phyloP scores from a whole-genome alignment of 371 early-diverging fungal genomes.

The Mortierella sp. region DNA sequence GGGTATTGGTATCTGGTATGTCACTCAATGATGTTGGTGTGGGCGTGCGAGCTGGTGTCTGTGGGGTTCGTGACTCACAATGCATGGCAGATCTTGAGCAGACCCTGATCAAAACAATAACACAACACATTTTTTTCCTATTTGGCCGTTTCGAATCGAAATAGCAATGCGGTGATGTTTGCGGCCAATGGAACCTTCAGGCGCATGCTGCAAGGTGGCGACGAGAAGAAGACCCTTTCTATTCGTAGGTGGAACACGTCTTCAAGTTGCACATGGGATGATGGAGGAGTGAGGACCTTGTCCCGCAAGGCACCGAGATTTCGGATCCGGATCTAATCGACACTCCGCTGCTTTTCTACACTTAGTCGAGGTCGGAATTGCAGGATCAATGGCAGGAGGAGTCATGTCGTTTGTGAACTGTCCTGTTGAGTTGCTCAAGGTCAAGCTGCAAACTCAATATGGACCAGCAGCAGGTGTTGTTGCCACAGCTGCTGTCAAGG shows the following conservation, averaged over 20 bases:
- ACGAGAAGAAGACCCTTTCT: slow-evolving; percentile 30
- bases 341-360: no score
- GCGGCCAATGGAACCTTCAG: slow-evolving; percentile 82
- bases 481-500: background rate
- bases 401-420: slow-evolving; percentile 88
- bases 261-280: no score
- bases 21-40: no score
- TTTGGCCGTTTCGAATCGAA: background rate
- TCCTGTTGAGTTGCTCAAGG: slow-evolving; percentile 88
- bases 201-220: slow-evolving; percentile 68
- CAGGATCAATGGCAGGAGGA: slow-evolving; percentile 86
- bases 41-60: no score
- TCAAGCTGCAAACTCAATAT: slow-evolving; percentile 85
- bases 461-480: slow-evolving; percentile 45
- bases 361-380: slow-evolving; percentile 69
- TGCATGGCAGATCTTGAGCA: no score
- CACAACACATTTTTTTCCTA: background rate
- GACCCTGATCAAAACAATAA: no score
- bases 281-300: no score
- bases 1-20: slow-evolving; percentile 88
- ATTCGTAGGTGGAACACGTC: slow-evolving; percentile 5
- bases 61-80: slow-evolving; percentile 14
- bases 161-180: slow-evolving; percentile 88
- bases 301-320: no score
- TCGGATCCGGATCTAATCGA: no score